phyloP scores from a whole-genome alignment of 2,329 filamentous ascomycete genomes.

The Fusarium tricinctum region DNA sequence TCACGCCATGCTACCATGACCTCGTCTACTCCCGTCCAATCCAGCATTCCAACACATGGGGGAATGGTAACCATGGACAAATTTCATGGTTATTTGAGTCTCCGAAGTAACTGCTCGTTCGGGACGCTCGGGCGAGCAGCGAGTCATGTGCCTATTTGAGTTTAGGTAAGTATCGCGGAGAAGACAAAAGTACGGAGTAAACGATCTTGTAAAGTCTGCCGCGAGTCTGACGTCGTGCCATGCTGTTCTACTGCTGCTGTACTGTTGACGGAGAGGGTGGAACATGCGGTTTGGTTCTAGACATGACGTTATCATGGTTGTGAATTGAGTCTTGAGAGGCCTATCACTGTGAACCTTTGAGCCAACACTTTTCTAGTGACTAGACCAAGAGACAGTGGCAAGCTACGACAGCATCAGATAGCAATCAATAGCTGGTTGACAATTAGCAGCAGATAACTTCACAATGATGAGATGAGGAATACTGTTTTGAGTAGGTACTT shows the following conservation, averaged over 20 bases:
- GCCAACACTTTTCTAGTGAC: background rate
- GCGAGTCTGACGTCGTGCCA: background rate
- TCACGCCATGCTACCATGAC: slow-evolving; percentile 20
- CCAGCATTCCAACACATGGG: background rate
- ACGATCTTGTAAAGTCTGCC: background rate
- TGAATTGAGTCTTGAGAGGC: background rate
- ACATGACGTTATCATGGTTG: background rate
- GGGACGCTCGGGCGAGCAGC: slow-evolving; percentile 1
- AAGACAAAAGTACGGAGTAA: background rate
- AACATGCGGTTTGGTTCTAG: background rate
- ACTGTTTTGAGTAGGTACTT: slow-evolving; percentile 71
- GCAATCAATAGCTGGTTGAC: background rate
- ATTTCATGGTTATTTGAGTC: background rate
- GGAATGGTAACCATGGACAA: background rate
- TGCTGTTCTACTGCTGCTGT: background rate
- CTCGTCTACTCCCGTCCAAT: slow-evolving; percentile 2
- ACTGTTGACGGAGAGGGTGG: background rate
- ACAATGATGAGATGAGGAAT: background rate
- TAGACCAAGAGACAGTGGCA: background rate
- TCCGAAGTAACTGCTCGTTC: slow-evolving; percentile 15
- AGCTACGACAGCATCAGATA: background rate
- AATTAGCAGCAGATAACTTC: background rate
- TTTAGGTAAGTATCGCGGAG: background rate
- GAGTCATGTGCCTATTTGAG: slow-evolving; percentile 7
- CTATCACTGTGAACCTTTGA: too few relatives aligned